These are phyloP conservation scores for Amyloporia xantha DNA, from an alignment of 768 basidiomycete species.

Conservation along the genomic window DNA sequence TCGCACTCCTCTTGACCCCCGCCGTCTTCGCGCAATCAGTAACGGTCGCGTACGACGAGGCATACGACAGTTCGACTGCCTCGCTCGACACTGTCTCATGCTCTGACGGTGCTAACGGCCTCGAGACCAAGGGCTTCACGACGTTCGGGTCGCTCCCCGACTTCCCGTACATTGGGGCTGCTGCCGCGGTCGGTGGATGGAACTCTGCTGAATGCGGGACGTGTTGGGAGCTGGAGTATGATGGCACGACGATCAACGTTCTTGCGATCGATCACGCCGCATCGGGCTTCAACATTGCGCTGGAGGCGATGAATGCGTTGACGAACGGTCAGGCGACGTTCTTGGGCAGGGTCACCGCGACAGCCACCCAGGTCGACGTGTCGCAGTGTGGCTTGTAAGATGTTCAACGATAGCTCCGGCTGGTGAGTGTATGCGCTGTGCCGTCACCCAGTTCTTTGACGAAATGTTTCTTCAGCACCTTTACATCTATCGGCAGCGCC, in stretches of 20 bases:
- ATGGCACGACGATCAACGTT: slow-evolving; percentile 22
- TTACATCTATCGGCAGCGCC: neutral
- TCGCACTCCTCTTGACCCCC: slow-evolving; percentile 9
- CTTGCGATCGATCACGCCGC: slow-evolving; percentile 26
- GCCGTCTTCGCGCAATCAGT: slow-evolving; percentile 18
- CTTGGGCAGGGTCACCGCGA: slow-evolving; percentile 43
- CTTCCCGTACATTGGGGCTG: slow-evolving; percentile 34
- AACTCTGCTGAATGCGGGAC: slow-evolving; percentile 27
- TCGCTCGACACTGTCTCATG: slow-evolving; percentile 29
- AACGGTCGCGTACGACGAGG: slow-evolving; percentile 31
- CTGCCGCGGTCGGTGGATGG: slow-evolving; percentile 24
- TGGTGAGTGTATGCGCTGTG: neutral
- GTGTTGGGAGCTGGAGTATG: slow-evolving; percentile 27
- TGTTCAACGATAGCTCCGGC: neutral
- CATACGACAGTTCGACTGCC: slow-evolving; percentile 26
- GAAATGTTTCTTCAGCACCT: neutral
- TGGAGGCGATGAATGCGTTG: slow-evolving; percentile 28
- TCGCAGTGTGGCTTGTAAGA: slow-evolving; percentile 42
- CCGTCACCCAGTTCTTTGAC: neutral
- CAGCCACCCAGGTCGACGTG: slow-evolving; percentile 34
- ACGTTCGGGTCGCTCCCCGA: slow-evolving; percentile 32
- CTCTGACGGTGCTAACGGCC: slow-evolving; percentile 32
- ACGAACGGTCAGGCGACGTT: slow-evolving; percentile 36
- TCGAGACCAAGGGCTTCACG: slow-evolving; percentile 26
- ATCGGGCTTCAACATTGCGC: slow-evolving; percentile 30